Evolutionary conservation across 768 basidiomycete species (phyloP).

Genomic region (Leccinum pellstonianum): DNA sequence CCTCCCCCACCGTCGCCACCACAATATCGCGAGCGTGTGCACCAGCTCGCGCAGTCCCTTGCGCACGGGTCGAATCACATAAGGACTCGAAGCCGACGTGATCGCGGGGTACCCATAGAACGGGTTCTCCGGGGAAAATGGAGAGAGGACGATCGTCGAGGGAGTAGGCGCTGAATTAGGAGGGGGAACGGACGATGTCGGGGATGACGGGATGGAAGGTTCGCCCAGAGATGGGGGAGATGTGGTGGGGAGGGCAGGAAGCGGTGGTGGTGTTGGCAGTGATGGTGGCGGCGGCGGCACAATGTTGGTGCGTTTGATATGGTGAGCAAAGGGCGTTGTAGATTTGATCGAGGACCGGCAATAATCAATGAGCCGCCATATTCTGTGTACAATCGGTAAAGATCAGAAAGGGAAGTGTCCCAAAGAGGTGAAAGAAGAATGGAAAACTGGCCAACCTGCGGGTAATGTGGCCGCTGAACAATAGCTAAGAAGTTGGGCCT

Average conservation of each 20-base stretch:
- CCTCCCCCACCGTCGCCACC: constrained; percentile 65
- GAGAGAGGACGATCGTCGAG: constrained; percentile 35
- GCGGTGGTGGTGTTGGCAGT: background rate
- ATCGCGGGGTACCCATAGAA: constrained; percentile 70
- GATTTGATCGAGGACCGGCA: constrained; percentile 50
- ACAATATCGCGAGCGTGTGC: constrained; percentile 58
- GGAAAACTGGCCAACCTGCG: constrained; percentile 34
- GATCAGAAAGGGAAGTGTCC: constrained; percentile 8
- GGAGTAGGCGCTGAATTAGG: background rate
- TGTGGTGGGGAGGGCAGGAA: background rate
- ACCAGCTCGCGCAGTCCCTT: constrained; percentile 67
- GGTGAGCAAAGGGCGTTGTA: constrained; percentile 44
- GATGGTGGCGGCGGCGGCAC: constrained; percentile 8
- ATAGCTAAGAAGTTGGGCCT: constrained; percentile 51
- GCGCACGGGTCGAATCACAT: constrained; percentile 35
- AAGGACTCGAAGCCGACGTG: constrained; percentile 32
- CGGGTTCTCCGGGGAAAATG: constrained; percentile 65
- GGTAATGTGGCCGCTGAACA: constrained; percentile 56
- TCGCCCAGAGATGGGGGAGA: background rate
- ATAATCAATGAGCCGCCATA: constrained; percentile 52
- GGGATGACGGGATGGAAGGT: background rate
- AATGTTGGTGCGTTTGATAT: constrained; percentile 1
- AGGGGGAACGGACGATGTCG: background rate
- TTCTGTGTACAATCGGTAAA: constrained; percentile 42
- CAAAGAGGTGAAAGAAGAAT: background rate